Evolutionary conservation across 139 green algal genomes (phyloP).

Genomic region (Chlorella sp.): DNA sequence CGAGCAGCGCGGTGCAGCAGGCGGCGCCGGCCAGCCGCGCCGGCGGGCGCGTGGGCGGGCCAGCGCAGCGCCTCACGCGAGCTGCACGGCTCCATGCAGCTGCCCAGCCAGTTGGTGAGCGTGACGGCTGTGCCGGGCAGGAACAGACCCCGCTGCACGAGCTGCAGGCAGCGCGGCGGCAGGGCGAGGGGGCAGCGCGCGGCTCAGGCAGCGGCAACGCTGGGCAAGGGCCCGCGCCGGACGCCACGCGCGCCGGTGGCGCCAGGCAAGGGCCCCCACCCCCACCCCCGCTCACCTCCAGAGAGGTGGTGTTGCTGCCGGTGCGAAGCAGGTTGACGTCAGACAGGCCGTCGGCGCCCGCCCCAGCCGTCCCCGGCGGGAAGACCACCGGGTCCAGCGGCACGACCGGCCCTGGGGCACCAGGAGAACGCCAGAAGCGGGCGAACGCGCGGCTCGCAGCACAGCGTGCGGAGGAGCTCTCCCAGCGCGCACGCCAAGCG

Average conservation of each 20-base stretch:
- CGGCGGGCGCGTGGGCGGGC: background rate
- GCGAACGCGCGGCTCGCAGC: background rate
- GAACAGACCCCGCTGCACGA: slow-evolving; percentile 18
- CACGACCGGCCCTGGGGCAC: slow-evolving; percentile 9
- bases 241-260: too few relatives aligned
- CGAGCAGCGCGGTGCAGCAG: too few relatives aligned
- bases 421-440: background rate
- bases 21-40: too few relatives aligned
- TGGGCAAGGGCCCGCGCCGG: too few relatives aligned
- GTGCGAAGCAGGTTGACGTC: too few relatives aligned
- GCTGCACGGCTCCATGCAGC: slow-evolving; percentile 21
- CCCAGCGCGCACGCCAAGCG: too few relatives aligned
- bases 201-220: background rate
- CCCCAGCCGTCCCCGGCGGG: too few relatives aligned
- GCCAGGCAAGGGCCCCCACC: background rate
- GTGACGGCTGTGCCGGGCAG: slow-evolving; percentile 18
- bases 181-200: background rate
- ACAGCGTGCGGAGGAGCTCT: too few relatives aligned
- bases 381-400: slow-evolving; percentile 13
- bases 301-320: too few relatives aligned
- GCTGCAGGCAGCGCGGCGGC: slow-evolving; percentile 15
- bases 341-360: too few relatives aligned
- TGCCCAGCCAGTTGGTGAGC: slow-evolving; percentile 40
- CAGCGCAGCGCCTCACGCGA: background rate
- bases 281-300: too few relatives aligned